Percentiles rank a stretch among this genome's conserved stretches.
Conservation (phyloP, 345 rosid species). For the Adansonia digitata region DNA sequence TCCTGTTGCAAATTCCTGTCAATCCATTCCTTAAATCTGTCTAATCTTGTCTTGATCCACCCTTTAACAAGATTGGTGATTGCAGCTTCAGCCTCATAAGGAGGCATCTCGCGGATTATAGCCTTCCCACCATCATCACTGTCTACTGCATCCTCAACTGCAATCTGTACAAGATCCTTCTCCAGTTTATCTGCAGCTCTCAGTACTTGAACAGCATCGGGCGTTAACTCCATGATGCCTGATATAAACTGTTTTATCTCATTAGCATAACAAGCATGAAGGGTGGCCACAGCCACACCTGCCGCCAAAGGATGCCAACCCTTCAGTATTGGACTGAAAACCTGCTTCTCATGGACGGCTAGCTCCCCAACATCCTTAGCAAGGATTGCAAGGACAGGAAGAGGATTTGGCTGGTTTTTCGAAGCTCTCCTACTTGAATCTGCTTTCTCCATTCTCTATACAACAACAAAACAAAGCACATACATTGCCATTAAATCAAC, state of each 20-base stretch:
- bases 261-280: conserved; percentile 88
- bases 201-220: conserved; percentile 82
- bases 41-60: conserved; percentile 78
- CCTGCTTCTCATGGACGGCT: conserved; percentile 66
- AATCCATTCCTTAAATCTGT: conserved; percentile 83
- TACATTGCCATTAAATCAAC: conserved; percentile 9
- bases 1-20: conserved; percentile 91
- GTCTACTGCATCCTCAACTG: conserved; percentile 95
- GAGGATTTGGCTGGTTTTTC: conserved; percentile 66
- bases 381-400: conserved; percentile 86
- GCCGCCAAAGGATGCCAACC: conserved; percentile 98
- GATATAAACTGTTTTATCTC: conserved; percentile 85
- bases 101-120: conserved; percentile 98
- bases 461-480: conserved; percentile 2
- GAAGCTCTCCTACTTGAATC: conserved; percentile 93
- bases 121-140: conserved; percentile 99
- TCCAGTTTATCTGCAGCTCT: conserved; percentile 95
- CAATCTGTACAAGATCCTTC: conserved; percentile 96
- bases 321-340: conserved; percentile 89
- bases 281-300: conserved; percentile 97
- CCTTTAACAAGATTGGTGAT: conserved; percentile 79
- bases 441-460: conserved; percentile 92
- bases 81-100: conserved; percentile 82
- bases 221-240: conserved; percentile 72
- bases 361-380: conserved; percentile 91